phyloP scores from a whole-genome alignment of 1,139 yeast species.

The Ogataea hybrid region DNA sequence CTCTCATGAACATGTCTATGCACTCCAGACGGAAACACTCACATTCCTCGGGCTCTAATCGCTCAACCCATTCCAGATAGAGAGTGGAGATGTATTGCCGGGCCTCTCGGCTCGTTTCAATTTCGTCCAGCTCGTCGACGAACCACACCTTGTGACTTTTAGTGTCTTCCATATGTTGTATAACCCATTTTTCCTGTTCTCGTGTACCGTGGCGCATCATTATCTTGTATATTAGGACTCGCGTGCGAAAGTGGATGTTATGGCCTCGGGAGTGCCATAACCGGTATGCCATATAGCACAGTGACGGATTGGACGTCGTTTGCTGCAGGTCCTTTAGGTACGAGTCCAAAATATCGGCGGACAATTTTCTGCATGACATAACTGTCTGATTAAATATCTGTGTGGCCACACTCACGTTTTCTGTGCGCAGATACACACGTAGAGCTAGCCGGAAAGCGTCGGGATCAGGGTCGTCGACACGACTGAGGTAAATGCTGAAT shows the following conservation, averaged over 20 bases:
- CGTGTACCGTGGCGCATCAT: constrained; percentile 16
- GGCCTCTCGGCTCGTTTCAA: constrained; percentile 11
- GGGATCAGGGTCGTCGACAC: constrained; percentile 16
- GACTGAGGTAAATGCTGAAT: constrained; percentile 18
- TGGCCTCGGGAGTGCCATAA: constrained; percentile 26
- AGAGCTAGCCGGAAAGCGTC: constrained; percentile 22
- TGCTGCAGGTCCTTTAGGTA: constrained; percentile 20
- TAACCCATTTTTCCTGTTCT: constrained; percentile 26
- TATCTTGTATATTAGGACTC: constrained; percentile 23
- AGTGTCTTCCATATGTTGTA: constrained; percentile 13
- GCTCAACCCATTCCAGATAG: constrained; percentile 6
- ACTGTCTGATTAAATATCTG: constrained; percentile 30
- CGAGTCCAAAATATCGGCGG: constrained; percentile 19
- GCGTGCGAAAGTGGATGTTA: constrained; percentile 21
- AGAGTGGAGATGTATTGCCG: constrained; percentile 1
- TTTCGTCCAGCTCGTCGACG: constrained; percentile 12
- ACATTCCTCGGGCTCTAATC: constrained; percentile 7
- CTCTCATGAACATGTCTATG: constrained; percentile 9
- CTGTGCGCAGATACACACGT: constrained; percentile 25
- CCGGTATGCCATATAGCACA: constrained; percentile 25
- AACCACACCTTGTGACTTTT: constrained; percentile 16
- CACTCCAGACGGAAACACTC: constrained; percentile 3
- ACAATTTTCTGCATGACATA: constrained; percentile 17
- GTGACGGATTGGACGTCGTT: constrained; percentile 21
- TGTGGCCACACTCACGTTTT: constrained; percentile 25